Base-by-base conservation (phyloP, 2,329 filamentous ascomycete species). In the Diplocarpon rosae region DNA sequence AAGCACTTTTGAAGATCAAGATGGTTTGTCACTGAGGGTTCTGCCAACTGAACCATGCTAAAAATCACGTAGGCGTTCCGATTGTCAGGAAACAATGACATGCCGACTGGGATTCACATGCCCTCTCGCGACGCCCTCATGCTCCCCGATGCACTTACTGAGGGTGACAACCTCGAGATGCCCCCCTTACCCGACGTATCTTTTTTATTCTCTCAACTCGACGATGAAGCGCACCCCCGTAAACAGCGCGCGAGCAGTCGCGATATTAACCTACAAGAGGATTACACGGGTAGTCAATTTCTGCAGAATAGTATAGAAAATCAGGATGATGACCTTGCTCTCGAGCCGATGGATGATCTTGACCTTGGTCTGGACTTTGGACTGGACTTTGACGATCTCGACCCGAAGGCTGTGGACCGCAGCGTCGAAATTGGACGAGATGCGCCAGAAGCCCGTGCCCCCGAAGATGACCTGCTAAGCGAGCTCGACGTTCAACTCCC, bases 1-100 rank as follows among this genome's bases (percentile, higher is more conserved):
- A 98, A 66, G 90, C 90, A 32, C 71, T 98, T 54, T 82, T 94
- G 73, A 96, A 95, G 69, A 95, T 98, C 59, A 95, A 96, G 63
- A 93, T 96, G 88, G 90, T 95, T 68, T 33, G 72, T 66, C 70
- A 48, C 10, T 37, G 17, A 14, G 11, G 16, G 4, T 28, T 17
- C 37, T 15, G 17, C 36, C 8, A 9, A 27, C 5, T 16, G 4
- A 37, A 16, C 38, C 14, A 42, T 45, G 53, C 67, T 70, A 64
- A 68, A 45, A 65, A 44, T 1, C 13, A 10, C 42, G 8, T 51
- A 95, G 90, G 90, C 92, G 34, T 98, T 96, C 68, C 85, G 89
- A 48, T 86, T 90, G 15, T 85, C 80, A 38, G 90, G 90, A 53
- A 95, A 95, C 66, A 93, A 96, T 62, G 92, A 98, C 65, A 76